These are phyloP conservation scores for Populus davidiana DNA, from an alignment of 345 rosid species.

Conservation along the genomic window DNA sequence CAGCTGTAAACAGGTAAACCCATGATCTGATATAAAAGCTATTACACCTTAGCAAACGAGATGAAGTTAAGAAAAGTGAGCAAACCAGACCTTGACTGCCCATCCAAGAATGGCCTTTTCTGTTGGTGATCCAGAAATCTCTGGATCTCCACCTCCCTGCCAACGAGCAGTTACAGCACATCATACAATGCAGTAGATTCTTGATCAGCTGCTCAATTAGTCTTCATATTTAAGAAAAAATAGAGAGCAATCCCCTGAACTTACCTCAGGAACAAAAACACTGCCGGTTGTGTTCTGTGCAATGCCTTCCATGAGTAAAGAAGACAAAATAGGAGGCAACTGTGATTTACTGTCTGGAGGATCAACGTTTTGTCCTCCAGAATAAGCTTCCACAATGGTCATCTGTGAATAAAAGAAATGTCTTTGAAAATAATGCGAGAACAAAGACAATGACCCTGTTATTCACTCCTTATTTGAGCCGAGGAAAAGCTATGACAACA, in stretches of 20 bases:
- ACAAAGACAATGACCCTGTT: background rate
- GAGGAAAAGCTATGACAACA: too few relatives aligned
- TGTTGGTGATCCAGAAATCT: slow-evolving; percentile 93
- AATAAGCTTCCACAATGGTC: slow-evolving; percentile 93
- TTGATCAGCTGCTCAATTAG: background rate
- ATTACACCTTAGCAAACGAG: background rate
- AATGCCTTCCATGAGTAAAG: slow-evolving; percentile 48
- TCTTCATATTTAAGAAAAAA: background rate
- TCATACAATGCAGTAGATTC: background rate
- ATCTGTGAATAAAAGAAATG: slow-evolving; percentile 46
- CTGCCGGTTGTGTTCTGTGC: slow-evolving; percentile 88
- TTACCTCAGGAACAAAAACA: slow-evolving; percentile 80
- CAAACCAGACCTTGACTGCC: slow-evolving; percentile 53
- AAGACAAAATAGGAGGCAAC: slow-evolving; percentile 34
- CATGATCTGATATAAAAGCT: background rate
- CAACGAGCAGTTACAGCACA: slow-evolving; percentile 5
- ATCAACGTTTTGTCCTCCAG: slow-evolving; percentile 60
- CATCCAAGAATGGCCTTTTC: slow-evolving; percentile 94
- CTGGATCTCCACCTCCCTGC: slow-evolving; percentile 74
- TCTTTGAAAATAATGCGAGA: background rate
- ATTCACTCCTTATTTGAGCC: too few relatives aligned
- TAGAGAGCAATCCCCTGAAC: background rate
- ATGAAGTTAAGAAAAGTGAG: background rate
- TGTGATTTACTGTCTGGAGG: slow-evolving; percentile 38
- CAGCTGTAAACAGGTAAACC: slow-evolving; percentile 45